A percentile compares a stretch with the other conserved stretches of the same genome.
Conservation (phyloP, 2,329 filamentous ascomycete species). For the Phyllosticta citrichinensis region DNA sequence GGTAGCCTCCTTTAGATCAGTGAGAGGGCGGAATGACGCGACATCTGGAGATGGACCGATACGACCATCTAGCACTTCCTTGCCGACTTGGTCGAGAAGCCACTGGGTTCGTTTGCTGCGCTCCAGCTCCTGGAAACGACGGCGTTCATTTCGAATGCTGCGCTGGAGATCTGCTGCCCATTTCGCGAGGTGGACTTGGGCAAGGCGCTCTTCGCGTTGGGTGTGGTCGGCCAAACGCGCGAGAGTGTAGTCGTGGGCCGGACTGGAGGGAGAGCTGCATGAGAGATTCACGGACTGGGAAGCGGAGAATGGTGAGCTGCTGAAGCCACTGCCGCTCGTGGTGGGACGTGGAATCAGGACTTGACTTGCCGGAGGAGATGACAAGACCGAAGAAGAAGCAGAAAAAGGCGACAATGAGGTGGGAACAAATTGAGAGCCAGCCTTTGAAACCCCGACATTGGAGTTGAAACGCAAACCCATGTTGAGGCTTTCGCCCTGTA, state of each 20-base stretch:
- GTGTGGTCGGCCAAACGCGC: slow-evolving; percentile 48
- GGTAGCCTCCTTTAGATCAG: not conserved
- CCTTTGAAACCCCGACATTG: slow-evolving; percentile 13
- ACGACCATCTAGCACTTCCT: slow-evolving; percentile 42
- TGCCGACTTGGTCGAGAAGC: slow-evolving; percentile 59
- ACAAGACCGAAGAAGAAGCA: slow-evolving; percentile 25
- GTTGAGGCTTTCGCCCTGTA: slow-evolving; percentile 11
- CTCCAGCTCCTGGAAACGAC: slow-evolving; percentile 52
- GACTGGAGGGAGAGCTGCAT: slow-evolving; percentile 26
- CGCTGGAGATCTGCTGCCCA: slow-evolving; percentile 77
- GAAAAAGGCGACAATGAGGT: not conserved
- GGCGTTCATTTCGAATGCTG: slow-evolving; percentile 63
- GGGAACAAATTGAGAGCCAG: slow-evolving; percentile 17
- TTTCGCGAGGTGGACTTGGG: slow-evolving; percentile 63
- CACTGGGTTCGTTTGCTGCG: slow-evolving; percentile 56
- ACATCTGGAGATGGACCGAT: slow-evolving; percentile 18
- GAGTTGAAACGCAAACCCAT: slow-evolving; percentile 6
- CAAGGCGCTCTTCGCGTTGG: slow-evolving; percentile 50
- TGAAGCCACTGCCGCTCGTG: slow-evolving; percentile 1
- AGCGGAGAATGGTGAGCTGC: slow-evolving; percentile 15
- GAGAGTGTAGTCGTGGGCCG: slow-evolving; percentile 23
- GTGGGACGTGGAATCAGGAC: slow-evolving; percentile 25
- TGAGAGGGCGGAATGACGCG: not conserved
- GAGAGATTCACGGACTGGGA: slow-evolving; percentile 23
- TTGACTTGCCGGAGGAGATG: slow-evolving; percentile 27